Base-by-base conservation (phyloP, 345 rosid genomes). In the Euphorbia pulcherrima region DNA sequence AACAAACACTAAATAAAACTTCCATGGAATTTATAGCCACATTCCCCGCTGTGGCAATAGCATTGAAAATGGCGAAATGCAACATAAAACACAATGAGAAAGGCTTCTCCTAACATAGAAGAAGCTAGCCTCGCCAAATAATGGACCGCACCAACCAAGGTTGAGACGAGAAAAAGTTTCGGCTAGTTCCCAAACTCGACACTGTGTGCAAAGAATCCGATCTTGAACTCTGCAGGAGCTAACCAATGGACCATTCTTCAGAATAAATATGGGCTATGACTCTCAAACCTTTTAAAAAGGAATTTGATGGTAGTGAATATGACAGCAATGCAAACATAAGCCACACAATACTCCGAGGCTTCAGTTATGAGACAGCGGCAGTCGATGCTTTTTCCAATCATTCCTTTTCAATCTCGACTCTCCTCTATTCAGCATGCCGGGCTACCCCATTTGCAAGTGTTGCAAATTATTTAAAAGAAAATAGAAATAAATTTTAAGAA, bases 391-490 rank as follows among this genome's bases (percentile, higher is more conserved):
- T 88, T 84, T 88, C 93, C 82, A 82, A 59, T 80, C 82, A 87
- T 80, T 90, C 97, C 79, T 92, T 95, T 74, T 92, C 96, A 16
- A 92, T 92, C 82, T 86, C 99, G 28, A 67, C 85, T 80, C 96
- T 88, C 77, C 99, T 90, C 77, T 82, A 81, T 67, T 92, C 99
- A 61, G 99, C 98, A 75, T 92, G 98, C 84, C 83, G 90, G 29
- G 91, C 96, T 77, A 95, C 83, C 48, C 90, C 90, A 63, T 86
- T 88, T 27, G 99, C 99, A 40, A 90, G 82, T 12, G 96, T n/a
- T n/a, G n/a, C n/a, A n/a, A n/a, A n/a, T n/a, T n/a, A n/a, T n/a
- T n/a, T n/a, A n/a, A n/a, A n/a, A n/a, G n/a, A n/a, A n/a, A n/a
- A n/a, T n/a, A n/a, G n/a, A n/a, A n/a, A n/a, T n/a, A n/a, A n/a